Evolutionary conservation across 2,329 filamentous ascomycete species (phyloP).

Genomic region (Nannizziopsis arthrosporioides): DNA sequence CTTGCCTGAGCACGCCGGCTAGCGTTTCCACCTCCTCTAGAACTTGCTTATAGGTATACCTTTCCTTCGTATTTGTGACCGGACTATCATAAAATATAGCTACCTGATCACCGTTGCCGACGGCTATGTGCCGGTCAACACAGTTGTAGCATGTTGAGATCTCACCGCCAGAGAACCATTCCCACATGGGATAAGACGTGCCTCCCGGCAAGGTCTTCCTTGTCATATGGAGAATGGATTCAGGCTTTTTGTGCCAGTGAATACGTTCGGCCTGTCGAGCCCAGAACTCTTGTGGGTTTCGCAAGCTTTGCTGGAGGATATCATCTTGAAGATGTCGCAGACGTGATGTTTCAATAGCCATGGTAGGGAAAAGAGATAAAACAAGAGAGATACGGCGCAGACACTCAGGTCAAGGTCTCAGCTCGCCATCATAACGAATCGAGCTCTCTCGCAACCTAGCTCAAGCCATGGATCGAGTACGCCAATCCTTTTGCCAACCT

Average conservation of each 20-base stretch:
- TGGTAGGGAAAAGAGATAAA: too few relatives aligned
- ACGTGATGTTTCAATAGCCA: too few relatives aligned
- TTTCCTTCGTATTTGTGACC: constrained; percentile 60
- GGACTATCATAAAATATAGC: constrained; percentile 84
- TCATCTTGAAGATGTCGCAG: constrained; percentile 34
- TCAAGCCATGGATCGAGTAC: too few relatives aligned
- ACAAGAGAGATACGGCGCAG: too few relatives aligned
- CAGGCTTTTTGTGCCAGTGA: constrained; percentile 68
- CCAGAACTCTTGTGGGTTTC: constrained; percentile 64
- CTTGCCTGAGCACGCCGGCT: constrained; percentile 67
- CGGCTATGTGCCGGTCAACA: constrained; percentile 70
- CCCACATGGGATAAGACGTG: constrained; percentile 62
- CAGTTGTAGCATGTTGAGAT: constrained; percentile 89
- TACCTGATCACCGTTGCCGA: constrained; percentile 56
- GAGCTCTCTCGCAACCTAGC: too few relatives aligned
- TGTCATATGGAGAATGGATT: constrained; percentile 46
- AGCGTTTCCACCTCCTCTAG: constrained; percentile 69
- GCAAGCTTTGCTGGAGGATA: constrained; percentile 46
- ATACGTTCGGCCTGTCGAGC: constrained; percentile 58
- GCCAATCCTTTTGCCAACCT: too few relatives aligned
- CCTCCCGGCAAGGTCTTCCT: constrained; percentile 52
- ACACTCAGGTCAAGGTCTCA: too few relatives aligned
- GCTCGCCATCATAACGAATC: too few relatives aligned
- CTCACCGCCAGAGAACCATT: constrained; percentile 80
- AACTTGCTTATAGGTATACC: constrained; percentile 61